A percentile compares a stretch with the other conserved stretches of the same genome.
Evolutionary conservation across 305 asterid species (phyloP).

Genomic region (Fraxinus velutina): DNA sequence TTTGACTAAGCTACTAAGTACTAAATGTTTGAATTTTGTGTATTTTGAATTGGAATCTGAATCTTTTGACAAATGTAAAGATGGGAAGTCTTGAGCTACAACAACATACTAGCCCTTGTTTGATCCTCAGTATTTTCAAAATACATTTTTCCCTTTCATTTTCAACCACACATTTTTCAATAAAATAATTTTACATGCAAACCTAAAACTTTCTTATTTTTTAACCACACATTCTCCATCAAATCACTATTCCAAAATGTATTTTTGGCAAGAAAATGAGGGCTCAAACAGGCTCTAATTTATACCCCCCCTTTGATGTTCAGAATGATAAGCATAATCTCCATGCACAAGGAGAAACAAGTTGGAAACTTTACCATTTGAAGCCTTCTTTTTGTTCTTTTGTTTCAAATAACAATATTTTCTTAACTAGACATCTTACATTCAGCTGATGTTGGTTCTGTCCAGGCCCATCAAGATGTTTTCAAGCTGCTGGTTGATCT

Average conservation of each 20-base stretch:
- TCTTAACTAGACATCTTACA: background rate
- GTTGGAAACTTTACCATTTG: constrained; percentile 9
- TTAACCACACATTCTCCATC: background rate
- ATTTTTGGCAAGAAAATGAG: background rate
- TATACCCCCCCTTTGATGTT: constrained; percentile 4
- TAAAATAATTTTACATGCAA: too few species aligned
- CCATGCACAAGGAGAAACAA: background rate
- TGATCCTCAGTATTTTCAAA: background rate
- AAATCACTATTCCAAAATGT: background rate
- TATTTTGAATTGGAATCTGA: background rate
- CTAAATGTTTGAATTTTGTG: background rate
- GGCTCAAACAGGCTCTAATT: background rate
- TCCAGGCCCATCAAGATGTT: constrained; percentile 74
- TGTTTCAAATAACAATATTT: background rate
- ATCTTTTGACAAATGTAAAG: background rate
- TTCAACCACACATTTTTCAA: background rate
- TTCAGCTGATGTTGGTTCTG: constrained; percentile 16
- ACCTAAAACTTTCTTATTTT: background rate
- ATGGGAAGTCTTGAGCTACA: constrained; percentile 2
- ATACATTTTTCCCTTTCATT: background rate
- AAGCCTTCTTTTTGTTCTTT: constrained; percentile 13
- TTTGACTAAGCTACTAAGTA: background rate
- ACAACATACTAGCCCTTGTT: background rate
- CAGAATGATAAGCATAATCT: background rate
- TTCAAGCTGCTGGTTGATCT: constrained; percentile 86